Evolutionary conservation across 2,329 filamentous ascomycete species (phyloP), one percentile per base, ranked within the genome.

Genomic region (Phaeosphaeriaceae sp.): DNA sequence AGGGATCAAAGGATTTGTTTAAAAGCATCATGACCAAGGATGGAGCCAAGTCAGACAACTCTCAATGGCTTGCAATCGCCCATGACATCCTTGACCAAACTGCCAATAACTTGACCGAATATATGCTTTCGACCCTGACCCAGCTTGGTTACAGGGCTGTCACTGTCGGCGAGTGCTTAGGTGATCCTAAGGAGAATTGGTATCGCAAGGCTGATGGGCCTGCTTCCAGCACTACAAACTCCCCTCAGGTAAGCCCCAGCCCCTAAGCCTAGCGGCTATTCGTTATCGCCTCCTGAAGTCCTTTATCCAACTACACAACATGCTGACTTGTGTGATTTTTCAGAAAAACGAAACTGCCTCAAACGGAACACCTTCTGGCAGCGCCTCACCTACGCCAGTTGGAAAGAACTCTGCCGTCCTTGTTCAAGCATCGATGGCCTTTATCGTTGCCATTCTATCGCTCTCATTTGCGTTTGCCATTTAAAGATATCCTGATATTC

Each of bases 1-100:
- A 80, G 54, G 78, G 80, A 67, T 80, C 82, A 60, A 75, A 85
- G 74, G 71, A 80, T 58, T 76, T 74, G 56, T 85, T 86, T 71
- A 64, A 71, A 52, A 63, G 72, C 21, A 77, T 76, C 46, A 76
- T 82, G 54, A 68, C 68, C 20, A 52, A 52, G 6, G 55, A 55
- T 33, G 62, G 59, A 17, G 61, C 63, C 4, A 58, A 60, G 36
- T 50, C 66, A 28, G 46, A 60, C 9, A 28, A 29, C 11, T 35
- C 55, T 42, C 60, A 73, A 23, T 83, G 79, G 66, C 61, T 87
- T 48, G 76, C 79, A 17, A 81, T 86, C 57, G 83, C 67, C 11
- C 77, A 80, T 61, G 78, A 80, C 49, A 79, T 78, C 30, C 74
- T 79, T 54, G 52, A 73, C 40, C 72, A 77, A 63, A 80, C 77